phyloP scores from a whole-genome alignment of 495 filamentous ascomycete genomes.

The Penicillium manginii region DNA sequence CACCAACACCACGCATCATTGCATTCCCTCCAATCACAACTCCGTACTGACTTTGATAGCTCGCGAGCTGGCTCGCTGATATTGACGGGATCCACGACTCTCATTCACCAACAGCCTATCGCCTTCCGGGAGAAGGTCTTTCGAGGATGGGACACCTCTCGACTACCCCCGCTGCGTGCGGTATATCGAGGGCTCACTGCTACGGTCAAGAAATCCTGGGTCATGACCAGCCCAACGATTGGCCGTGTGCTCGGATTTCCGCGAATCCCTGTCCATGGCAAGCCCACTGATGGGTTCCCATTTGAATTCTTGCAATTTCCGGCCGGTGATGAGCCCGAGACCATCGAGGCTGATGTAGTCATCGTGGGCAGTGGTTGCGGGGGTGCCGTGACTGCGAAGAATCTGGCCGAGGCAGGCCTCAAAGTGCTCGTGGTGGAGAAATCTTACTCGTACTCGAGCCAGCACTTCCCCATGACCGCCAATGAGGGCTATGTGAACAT shows the following conservation, averaged over 20 bases:
- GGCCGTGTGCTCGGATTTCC: constrained; percentile 64
- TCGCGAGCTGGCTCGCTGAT: constrained; percentile 70
- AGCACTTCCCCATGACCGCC: constrained; percentile 73
- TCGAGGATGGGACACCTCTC: constrained; percentile 59
- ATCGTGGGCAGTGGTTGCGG: constrained; percentile 88
- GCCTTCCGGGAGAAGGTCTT: constrained; percentile 63
- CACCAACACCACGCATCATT: background rate
- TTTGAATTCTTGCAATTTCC: constrained; percentile 58
- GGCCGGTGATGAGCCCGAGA: constrained; percentile 48
- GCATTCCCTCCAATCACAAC: background rate
- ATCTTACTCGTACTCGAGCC: constrained; percentile 69
- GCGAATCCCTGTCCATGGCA: constrained; percentile 61
- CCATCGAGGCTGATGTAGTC: constrained; percentile 78
- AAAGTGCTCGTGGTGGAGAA: constrained; percentile 84
- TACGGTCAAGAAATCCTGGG: constrained; percentile 62
- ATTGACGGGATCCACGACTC: constrained; percentile 65
- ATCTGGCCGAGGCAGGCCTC: constrained; percentile 73
- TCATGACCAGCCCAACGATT: constrained; percentile 60
- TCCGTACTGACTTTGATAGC: constrained; percentile 41
- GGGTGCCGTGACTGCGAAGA: constrained; percentile 81
- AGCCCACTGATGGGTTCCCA: constrained; percentile 56
- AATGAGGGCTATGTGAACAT: constrained; percentile 59
- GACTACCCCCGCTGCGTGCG: constrained; percentile 59
- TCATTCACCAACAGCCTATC: constrained; percentile 65
- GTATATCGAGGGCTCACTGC: constrained; percentile 59